A percentile compares a stretch with the other conserved stretches of the same genome.
phyloP scores from a whole-genome alignment of 306 rosid genomes.

The Lathyrus tuberosus region DNA sequence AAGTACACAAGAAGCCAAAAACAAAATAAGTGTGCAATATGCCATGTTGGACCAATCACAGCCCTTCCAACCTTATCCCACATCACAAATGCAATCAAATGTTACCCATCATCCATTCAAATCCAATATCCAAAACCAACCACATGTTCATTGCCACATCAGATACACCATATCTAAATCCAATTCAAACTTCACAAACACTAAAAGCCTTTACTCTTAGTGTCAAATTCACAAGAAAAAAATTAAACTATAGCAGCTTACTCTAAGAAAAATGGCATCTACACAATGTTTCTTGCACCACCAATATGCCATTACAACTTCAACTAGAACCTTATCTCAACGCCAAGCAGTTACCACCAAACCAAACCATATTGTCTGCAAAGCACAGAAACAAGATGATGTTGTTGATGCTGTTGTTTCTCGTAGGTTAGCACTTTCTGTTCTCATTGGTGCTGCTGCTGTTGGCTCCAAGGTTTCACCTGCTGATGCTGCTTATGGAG shows the following conservation, averaged over 20 bases:
- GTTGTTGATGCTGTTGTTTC: conserved; percentile 57
- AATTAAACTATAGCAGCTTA: background rate
- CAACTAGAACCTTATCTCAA: conserved; percentile 54
- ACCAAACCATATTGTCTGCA: conserved; percentile 61
- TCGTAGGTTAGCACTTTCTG: conserved; percentile 85
- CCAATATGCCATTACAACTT: conserved; percentile 63
- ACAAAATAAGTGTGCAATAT: background rate
- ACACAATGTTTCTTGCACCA: conserved; percentile 87
- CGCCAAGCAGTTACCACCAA: conserved; percentile 58
- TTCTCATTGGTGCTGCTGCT: conserved; percentile 87
- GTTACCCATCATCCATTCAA: conserved; percentile 46
- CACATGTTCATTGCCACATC: conserved; percentile 41
- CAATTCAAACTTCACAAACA: conserved; percentile 27
- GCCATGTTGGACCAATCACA: conserved; percentile 66
- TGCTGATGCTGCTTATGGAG: conserved; percentile 95
- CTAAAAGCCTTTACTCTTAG: background rate
- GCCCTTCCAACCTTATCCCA: conserved; percentile 56
- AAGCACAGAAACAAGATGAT: conserved; percentile 80
- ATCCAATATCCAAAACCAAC: conserved; percentile 37
- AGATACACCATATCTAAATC: conserved; percentile 27
- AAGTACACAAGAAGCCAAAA: background rate
- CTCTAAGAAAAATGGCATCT: conserved; percentile 63
- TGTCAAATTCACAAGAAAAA: conserved; percentile 22
- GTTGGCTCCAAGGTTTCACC: conserved; percentile 84
- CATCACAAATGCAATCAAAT: conserved; percentile 41